phyloP scores from a whole-genome alignment of 441 rosid species.

The Populus hybrid region DNA sequence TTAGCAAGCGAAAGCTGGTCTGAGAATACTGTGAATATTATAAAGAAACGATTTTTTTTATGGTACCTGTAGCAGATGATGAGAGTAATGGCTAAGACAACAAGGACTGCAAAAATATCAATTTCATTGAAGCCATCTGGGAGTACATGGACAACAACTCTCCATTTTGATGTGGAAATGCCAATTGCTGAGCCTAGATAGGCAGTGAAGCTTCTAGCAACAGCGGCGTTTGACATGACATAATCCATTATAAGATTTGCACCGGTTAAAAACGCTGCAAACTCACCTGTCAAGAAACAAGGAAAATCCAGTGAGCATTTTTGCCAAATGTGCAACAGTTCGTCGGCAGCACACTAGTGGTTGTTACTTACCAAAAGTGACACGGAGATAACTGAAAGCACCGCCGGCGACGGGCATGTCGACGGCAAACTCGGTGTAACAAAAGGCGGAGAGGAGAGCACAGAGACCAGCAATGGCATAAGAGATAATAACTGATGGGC shows the following conservation, averaged over 20 bases:
- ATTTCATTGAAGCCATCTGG: slow-evolving; percentile 80
- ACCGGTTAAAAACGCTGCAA: slow-evolving; percentile 91
- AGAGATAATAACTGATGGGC: slow-evolving; percentile 73
- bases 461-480: slow-evolving; percentile 94
- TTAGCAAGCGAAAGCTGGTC: not conserved
- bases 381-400: slow-evolving; percentile 86
- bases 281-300: slow-evolving; percentile 48
- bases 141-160: slow-evolving; percentile 45
- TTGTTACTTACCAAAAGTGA: slow-evolving; percentile 62
- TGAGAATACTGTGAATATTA: not conserved
- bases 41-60: not conserved
- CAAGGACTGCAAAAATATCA: slow-evolving; percentile 57
- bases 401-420: slow-evolving; percentile 97
- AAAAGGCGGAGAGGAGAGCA: slow-evolving; percentile 89
- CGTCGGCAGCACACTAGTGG: not conserved
- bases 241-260: slow-evolving; percentile 82
- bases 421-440: slow-evolving; percentile 97
- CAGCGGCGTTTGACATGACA: slow-evolving; percentile 93
- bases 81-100: slow-evolving; percentile 58
- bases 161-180: slow-evolving; percentile 59
- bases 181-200: slow-evolving; percentile 75
- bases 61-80: slow-evolving; percentile 61
- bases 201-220: slow-evolving; percentile 73
- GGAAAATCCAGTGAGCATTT: not conserved
- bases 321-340: too few relatives aligned